Percentiles rank a stretch among this genome's conserved stretches.
These are phyloP conservation scores for Penicillium bovifimosum DNA, from an alignment of 495 filamentous ascomycete species.

Conservation along the genomic window DNA sequence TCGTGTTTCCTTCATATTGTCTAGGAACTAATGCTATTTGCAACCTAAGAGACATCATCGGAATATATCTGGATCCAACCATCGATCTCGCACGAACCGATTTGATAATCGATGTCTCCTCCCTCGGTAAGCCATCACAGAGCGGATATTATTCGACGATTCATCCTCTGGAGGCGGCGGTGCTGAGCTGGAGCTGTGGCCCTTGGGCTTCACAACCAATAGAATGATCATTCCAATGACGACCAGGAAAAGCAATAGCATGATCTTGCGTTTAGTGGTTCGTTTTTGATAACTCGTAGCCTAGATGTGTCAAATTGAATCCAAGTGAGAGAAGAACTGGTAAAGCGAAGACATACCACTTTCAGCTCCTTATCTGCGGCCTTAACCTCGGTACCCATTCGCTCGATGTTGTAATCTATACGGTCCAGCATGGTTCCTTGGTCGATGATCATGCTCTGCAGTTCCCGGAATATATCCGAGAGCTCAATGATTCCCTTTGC, in stretches of 20 bases:
- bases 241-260: constrained; percentile 77
- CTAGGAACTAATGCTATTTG: constrained; percentile 11
- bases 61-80: constrained; percentile 40
- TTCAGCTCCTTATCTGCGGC: constrained; percentile 86
- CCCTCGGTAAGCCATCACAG: constrained; percentile 19
- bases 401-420: constrained; percentile 97
- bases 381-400: constrained; percentile 85
- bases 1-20: constrained; percentile 13
- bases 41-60: constrained; percentile 20
- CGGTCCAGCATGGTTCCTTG: constrained; percentile 96
- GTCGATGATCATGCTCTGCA: constrained; percentile 96
- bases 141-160: constrained; percentile 25
- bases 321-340: neutral
- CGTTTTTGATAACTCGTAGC: constrained; percentile 83
- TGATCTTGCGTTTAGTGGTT: constrained; percentile 83
- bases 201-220: constrained; percentile 76
- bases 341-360: constrained; percentile 49
- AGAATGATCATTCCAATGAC: constrained; percentile 84
- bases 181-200: constrained; percentile 25
- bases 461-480: constrained; percentile 90
- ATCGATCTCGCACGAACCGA: constrained; percentile 28
- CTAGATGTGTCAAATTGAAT: constrained; percentile 25
- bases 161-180: constrained; percentile 23
- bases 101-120: constrained; percentile 22
- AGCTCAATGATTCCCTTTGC: constrained; percentile 97